A percentile compares a stretch with the other conserved stretches of the same genome.
These are phyloP conservation scores for Solanum microdontum DNA, from an alignment of 257 asterid genomes.

Conservation along the genomic window DNA sequence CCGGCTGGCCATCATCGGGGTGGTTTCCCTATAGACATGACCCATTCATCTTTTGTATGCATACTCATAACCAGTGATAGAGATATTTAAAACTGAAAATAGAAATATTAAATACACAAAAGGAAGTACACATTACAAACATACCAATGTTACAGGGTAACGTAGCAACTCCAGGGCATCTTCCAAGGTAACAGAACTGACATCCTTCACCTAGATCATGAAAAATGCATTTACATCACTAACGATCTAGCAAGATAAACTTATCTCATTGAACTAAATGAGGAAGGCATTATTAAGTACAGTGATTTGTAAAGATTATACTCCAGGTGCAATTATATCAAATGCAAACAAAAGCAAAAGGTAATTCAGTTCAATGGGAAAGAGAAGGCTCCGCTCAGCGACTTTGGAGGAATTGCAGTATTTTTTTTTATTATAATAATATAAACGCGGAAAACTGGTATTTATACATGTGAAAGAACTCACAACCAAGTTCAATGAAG, in stretches of 20 bases:
- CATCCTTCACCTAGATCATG: constrained; percentile 44
- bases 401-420: background rate
- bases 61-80: constrained; percentile 5
- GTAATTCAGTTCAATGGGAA: background rate
- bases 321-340: background rate
- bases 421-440: background rate
- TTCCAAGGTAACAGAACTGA: constrained; percentile 58
- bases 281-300: background rate
- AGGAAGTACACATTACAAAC: background rate
- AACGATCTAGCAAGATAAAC: background rate
- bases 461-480: background rate
- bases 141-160: constrained; percentile 80
- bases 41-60: background rate
- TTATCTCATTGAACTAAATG: background rate
- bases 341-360: background rate
- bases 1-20: constrained; percentile 58
- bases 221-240: background rate
- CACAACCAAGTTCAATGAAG: background rate
- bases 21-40: constrained; percentile 58
- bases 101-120: background rate
- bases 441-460: background rate
- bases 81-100: background rate
- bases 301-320: background rate
- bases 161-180: constrained; percentile 65
- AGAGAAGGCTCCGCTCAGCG: background rate